A percentile compares a stretch with the other conserved stretches of the same genome.
Evolutionary conservation across 495 filamentous ascomycete species (phyloP).

Genomic region (Cercophora newfieldiana): DNA sequence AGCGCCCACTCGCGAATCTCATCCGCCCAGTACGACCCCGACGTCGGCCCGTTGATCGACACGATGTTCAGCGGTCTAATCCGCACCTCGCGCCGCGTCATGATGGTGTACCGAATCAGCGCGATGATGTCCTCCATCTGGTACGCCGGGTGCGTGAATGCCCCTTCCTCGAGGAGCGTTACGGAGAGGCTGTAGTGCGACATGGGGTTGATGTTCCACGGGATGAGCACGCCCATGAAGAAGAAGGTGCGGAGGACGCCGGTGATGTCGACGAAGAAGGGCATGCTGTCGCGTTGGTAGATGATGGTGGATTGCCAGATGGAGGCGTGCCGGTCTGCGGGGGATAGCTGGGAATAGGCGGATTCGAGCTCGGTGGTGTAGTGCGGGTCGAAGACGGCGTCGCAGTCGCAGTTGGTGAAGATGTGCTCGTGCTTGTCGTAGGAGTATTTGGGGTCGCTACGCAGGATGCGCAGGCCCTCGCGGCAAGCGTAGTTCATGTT

Average conservation of each 20-base stretch:
- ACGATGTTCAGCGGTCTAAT: conserved; percentile 10
- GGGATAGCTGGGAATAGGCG: conserved; percentile 8
- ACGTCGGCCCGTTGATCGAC: conserved; percentile 12
- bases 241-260: conserved; percentile 15
- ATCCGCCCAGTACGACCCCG: conserved; percentile 5
- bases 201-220: conserved; percentile 19
- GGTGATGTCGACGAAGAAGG: conserved; percentile 21
- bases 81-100: conserved; percentile 9
- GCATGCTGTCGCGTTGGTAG: conserved; percentile 13
- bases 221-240: conserved; percentile 15
- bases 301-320: conserved; percentile 19
- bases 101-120: conserved; percentile 15
- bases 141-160: conserved; percentile 17
- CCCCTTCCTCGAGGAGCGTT: conserved; percentile 13
- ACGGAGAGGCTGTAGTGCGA: conserved; percentile 13
- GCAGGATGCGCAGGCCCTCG: conserved; percentile 10
- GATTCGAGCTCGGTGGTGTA: conserved; percentile 14
- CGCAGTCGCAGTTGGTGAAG: conserved; percentile 19
- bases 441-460: conserved; percentile 7
- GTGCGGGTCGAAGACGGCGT: conserved; percentile 14
- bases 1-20: conserved; percentile 13
- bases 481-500: conserved; percentile 20
- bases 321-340: conserved; percentile 8
- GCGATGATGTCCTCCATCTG: conserved; percentile 19
- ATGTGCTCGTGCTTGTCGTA: conserved; percentile 19